Conservation (phyloP, 768 basidiomycete genomes). For the Termitomyces sp. region DNA sequence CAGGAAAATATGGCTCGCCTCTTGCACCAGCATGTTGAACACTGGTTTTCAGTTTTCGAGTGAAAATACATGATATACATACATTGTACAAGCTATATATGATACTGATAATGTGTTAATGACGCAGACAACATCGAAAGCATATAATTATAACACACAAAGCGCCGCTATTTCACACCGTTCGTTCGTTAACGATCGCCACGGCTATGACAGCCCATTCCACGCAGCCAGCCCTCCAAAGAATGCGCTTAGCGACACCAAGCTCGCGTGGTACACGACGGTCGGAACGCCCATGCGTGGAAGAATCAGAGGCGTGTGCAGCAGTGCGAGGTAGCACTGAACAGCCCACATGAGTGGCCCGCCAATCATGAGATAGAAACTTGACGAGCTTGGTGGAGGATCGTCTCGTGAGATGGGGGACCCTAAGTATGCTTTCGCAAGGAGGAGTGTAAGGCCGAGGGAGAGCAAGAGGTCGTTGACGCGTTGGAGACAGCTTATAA, state of each 20-base stretch:
- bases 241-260: slow-evolving; percentile 63
- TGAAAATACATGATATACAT: not conserved
- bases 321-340: slow-evolving; percentile 49
- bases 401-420: slow-evolving; percentile 29
- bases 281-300: slow-evolving; percentile 72
- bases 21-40: not conserved
- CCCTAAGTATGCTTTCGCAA: slow-evolving; percentile 57
- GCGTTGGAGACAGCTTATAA: slow-evolving; percentile 72
- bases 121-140: not conserved
- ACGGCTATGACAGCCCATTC: slow-evolving; percentile 49
- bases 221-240: slow-evolving; percentile 72
- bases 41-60: not conserved
- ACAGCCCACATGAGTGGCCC: slow-evolving; percentile 38
- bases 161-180: not conserved
- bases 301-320: slow-evolving; percentile 64
- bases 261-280: slow-evolving; percentile 62
- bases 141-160: not conserved
- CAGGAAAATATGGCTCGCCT: too few relatives aligned
- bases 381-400: slow-evolving; percentile 13
- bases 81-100: not conserved
- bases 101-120: not conserved
- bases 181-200: not conserved
- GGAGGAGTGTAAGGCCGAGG: slow-evolving; percentile 57
- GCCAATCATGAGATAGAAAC: slow-evolving; percentile 31
- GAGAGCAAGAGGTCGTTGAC: slow-evolving; percentile 69